phyloP scores from a whole-genome alignment of 2,329 filamentous ascomycete genomes.

The Fusarium neocosmosporiellum region DNA sequence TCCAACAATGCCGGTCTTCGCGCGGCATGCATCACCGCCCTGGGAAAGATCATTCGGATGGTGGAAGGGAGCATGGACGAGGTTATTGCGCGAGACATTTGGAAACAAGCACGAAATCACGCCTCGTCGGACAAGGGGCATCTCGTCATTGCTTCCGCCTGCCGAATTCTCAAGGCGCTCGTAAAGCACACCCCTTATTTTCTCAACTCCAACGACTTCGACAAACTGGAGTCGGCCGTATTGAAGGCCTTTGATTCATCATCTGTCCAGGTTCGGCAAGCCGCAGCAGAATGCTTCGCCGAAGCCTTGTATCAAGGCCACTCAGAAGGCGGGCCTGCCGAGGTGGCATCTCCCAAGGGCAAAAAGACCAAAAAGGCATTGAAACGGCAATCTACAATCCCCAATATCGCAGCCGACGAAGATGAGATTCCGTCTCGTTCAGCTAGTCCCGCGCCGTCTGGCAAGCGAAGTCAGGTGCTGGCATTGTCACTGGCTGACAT shows the following conservation, averaged over 20 bases:
- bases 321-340: conserved; percentile 58
- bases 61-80: conserved; percentile 86
- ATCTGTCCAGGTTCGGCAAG: conserved; percentile 80
- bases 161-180: conserved; percentile 81
- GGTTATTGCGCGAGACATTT: conserved; percentile 84
- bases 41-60: conserved; percentile 81
- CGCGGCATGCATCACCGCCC: conserved; percentile 78
- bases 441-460: conserved; percentile 76
- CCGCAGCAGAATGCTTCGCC: conserved; percentile 86
- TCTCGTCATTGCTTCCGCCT: conserved; percentile 82
- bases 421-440: conserved; percentile 76
- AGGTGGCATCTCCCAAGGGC: conserved; percentile 66
- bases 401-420: conserved; percentile 74
- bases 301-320: conserved; percentile 86
- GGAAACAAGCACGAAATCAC: conserved; percentile 87
- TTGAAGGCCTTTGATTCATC: conserved; percentile 89
- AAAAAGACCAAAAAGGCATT: conserved; percentile 74
- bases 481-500: conserved; percentile 82
- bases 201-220: conserved; percentile 89
- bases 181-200: conserved; percentile 82
- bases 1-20: conserved; percentile 85
- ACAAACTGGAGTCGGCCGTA: conserved; percentile 82
- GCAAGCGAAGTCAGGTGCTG: conserved; percentile 77
- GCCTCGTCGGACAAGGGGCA: conserved; percentile 84
- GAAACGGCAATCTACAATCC: conserved; percentile 70